A percentile compares a stretch with the other conserved stretches of the same genome.
phyloP scores from a whole-genome alignment of 202 grass and related monocot species.

The Eragrostis tef region DNA sequence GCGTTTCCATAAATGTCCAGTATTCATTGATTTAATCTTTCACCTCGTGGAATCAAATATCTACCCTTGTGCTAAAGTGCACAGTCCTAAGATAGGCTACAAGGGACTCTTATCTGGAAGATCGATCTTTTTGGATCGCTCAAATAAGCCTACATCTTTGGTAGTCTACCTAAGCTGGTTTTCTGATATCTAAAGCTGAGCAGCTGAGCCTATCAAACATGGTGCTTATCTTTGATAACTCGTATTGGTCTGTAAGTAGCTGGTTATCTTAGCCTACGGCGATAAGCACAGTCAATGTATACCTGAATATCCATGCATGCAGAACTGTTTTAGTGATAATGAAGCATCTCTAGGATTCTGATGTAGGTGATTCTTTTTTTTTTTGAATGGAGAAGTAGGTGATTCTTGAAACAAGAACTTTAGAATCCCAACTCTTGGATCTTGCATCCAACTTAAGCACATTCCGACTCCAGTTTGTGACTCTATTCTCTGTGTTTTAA shows the following conservation, averaged over 20 bases:
- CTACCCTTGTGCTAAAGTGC: constrained; percentile 3
- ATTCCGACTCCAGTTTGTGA: constrained; percentile 21
- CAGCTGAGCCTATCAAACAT: not conserved
- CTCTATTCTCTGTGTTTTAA: not conserved
- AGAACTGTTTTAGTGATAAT: constrained; percentile 21
- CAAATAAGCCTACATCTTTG: not conserved
- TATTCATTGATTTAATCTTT: not conserved
- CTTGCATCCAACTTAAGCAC: constrained; percentile 10
- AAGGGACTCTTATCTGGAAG: not conserved
- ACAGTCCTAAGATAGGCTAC: not conserved
- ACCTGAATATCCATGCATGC: not conserved
- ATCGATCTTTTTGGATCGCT: not conserved
- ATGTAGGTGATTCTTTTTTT: not conserved
- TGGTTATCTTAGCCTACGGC: not conserved
- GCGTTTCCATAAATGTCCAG: constrained; percentile 5
- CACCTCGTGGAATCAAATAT: not conserved
- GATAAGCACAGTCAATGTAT: not conserved
- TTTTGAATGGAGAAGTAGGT: not conserved
- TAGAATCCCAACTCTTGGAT: constrained; percentile 24
- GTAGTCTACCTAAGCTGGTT: not conserved
- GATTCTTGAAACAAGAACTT: constrained; percentile 16
- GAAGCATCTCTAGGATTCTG: constrained; percentile 18
- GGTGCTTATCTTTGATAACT: not conserved
- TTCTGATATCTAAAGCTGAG: not conserved
- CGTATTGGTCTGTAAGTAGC: not conserved